These are phyloP conservation scores for Hymenochaete sp. DNA, from an alignment of 1,284 basidiomycete species.

Conservation along the genomic window DNA sequence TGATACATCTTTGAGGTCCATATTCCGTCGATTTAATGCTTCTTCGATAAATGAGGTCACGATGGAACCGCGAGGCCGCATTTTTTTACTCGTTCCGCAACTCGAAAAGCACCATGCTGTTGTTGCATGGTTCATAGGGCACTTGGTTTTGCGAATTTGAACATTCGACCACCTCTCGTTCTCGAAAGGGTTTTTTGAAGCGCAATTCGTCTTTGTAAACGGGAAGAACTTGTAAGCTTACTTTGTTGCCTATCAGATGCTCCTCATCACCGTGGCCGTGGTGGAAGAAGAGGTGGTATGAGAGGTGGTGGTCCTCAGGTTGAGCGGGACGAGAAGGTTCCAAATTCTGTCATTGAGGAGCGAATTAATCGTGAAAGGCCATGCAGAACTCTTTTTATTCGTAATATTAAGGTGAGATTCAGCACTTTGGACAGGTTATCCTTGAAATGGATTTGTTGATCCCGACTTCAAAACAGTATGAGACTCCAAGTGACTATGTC, in stretches of 20 bases:
- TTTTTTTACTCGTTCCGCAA: too few relatives aligned
- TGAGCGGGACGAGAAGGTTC: conserved; percentile 74
- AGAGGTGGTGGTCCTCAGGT: conserved; percentile 42
- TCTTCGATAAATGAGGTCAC: too few relatives aligned
- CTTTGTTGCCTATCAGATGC: conserved; percentile 13
- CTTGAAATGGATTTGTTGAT: conserved; percentile 3
- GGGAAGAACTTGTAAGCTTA: conserved; percentile 9
- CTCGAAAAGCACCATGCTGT: too few relatives aligned
- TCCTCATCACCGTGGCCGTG: conserved; percentile 42
- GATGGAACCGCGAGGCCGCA: too few relatives aligned
- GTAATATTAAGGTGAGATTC: conserved; percentile 87
- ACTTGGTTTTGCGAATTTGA: too few relatives aligned
- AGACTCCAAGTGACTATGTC: conserved; percentile 80
- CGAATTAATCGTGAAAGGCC: conserved; percentile 86
- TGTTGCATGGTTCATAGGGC: too few relatives aligned
- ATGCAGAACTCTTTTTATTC: conserved; percentile 91
- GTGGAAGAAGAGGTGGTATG: conserved; percentile 39
- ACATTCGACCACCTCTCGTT: too few relatives aligned
- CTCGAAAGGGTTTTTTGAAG: too few relatives aligned
- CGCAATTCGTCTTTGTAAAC: too few relatives aligned
- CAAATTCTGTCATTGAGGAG: conserved; percentile 82
- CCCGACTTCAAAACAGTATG: conserved; percentile 56
- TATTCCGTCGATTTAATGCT: too few relatives aligned
- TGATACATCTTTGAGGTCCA: too few relatives aligned
- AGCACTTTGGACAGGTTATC: conserved; percentile 2